These are phyloP conservation scores for Hypoxylon sp. DNA, from an alignment of 2,329 filamentous ascomycete species.

Conservation along the genomic window DNA sequence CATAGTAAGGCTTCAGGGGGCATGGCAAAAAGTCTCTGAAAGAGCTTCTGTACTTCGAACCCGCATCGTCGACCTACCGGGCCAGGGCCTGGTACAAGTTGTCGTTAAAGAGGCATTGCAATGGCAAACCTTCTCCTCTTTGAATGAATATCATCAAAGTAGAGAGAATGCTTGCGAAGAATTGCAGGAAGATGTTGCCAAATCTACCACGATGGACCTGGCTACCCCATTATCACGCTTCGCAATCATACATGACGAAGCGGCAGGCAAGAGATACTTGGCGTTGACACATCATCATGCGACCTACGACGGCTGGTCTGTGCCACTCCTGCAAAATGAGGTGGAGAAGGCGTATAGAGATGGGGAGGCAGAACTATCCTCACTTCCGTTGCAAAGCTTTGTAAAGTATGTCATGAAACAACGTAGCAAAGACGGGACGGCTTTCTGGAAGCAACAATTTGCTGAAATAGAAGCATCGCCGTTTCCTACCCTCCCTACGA, in stretches of 20 bases:
- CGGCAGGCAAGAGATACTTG: slow-evolving; percentile 35
- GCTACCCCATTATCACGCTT: neutral
- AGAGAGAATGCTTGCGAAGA: neutral
- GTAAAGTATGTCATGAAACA: slow-evolving; percentile 17
- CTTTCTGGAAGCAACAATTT: slow-evolving; percentile 49
- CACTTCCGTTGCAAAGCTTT: slow-evolving; percentile 22
- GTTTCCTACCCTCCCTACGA: slow-evolving; percentile 44
- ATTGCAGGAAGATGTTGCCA: neutral
- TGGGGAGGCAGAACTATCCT: slow-evolving; percentile 13
- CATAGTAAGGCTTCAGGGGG: slow-evolving; percentile 14
- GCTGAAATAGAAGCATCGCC: slow-evolving; percentile 33
- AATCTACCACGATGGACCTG: neutral
- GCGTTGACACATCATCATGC: slow-evolving; percentile 54
- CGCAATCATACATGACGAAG: neutral
- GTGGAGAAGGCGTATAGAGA: slow-evolving; percentile 31
- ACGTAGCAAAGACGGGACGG: slow-evolving; percentile 27
- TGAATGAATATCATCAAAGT: neutral
- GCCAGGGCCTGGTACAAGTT: slow-evolving; percentile 22
- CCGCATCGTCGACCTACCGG: slow-evolving; percentile 27
- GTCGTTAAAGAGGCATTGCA: neutral
- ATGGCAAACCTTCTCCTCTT: neutral
- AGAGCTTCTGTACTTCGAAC: slow-evolving; percentile 29
- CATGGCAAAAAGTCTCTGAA: slow-evolving; percentile 26
- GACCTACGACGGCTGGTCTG: slow-evolving; percentile 55
- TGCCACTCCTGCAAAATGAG: slow-evolving; percentile 35